A percentile compares a stretch with the other conserved stretches of the same genome.
Evolutionary conservation across 2,329 filamentous ascomycete species (phyloP).

Genomic region (Fusarium secorum): DNA sequence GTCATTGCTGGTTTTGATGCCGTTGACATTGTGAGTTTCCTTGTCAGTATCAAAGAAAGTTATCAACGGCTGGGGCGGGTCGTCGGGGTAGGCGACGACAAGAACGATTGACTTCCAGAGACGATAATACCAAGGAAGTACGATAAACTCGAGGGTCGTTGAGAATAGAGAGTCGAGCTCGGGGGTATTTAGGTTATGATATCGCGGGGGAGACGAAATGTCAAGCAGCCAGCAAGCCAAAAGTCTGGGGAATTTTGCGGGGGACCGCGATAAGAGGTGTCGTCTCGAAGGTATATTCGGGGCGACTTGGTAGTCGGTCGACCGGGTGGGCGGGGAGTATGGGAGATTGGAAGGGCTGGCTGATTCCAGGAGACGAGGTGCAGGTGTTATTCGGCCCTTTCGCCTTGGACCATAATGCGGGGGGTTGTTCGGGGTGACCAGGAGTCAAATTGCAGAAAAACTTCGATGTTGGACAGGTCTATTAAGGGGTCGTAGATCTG

Average conservation of each 20-base stretch:
- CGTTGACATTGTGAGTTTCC: neutral
- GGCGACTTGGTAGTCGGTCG: conserved; percentile 32
- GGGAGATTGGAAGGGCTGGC: conserved; percentile 31
- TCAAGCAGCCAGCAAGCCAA: conserved; percentile 26
- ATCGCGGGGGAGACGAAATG: conserved; percentile 17
- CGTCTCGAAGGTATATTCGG: conserved; percentile 38
- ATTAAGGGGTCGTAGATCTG: neutral
- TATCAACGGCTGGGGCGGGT: conserved; percentile 2
- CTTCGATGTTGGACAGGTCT: conserved; percentile 1
- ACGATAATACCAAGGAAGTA: neutral
- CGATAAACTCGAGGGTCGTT: conserved; percentile 2
- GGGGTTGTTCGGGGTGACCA: conserved; percentile 33
- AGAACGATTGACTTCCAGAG: conserved; percentile 22
- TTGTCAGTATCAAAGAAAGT: conserved; percentile 2
- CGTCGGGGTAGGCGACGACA: conserved; percentile 12
- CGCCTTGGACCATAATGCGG: conserved; percentile 46
- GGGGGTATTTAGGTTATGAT: conserved; percentile 10
- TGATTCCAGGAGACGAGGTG: conserved; percentile 38
- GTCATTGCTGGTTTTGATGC: conserved; percentile 44
- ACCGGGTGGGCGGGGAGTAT: conserved; percentile 25
- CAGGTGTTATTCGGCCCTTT: conserved; percentile 51
- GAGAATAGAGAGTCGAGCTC: conserved; percentile 6
- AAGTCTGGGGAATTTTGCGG: conserved; percentile 46
- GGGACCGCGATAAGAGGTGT: conserved; percentile 36
- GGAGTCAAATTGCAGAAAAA: conserved; percentile 9